phyloP scores from a whole-genome alignment of 768 basidiomycete genomes.

The Russula sp. region DNA sequence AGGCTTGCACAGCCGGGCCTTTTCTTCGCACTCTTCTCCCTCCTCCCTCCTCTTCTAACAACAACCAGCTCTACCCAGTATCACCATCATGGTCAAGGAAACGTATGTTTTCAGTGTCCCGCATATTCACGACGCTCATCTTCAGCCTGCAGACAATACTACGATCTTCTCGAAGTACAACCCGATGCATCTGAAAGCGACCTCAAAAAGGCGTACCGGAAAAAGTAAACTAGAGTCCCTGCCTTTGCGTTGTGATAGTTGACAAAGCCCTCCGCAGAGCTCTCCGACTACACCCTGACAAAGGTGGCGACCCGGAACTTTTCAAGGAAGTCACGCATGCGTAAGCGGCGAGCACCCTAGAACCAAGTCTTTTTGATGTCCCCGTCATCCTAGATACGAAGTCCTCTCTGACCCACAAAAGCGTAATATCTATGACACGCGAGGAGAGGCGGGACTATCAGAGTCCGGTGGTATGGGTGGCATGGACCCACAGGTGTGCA shows the following conservation, averaged over 20 bases:
- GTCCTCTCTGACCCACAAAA: constrained; percentile 84
- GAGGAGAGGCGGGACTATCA: constrained; percentile 85
- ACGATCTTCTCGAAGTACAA: constrained; percentile 85
- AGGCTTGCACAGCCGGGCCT: constrained; percentile 10
- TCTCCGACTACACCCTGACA: constrained; percentile 81
- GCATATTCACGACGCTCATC: constrained; percentile 3
- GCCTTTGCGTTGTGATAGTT: constrained; percentile 3
- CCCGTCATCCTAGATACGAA: constrained; percentile 62
- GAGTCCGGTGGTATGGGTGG: constrained; percentile 88
- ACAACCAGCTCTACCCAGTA: constrained; percentile 14
- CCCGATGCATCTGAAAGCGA: constrained; percentile 75
- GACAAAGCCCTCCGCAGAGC: constrained; percentile 42
- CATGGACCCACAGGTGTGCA: constrained; percentile 87
- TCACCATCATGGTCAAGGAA: constrained; percentile 57
- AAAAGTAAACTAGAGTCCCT: constrained; percentile 49
- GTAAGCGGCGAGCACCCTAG: constrained; percentile 42
- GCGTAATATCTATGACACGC: constrained; percentile 75
- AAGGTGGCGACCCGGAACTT: constrained; percentile 91
- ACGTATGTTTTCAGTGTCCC: constrained; percentile 38
- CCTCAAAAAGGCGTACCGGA: constrained; percentile 93
- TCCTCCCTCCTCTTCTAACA: constrained; percentile 11
- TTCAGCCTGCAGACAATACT: constrained; percentile 57
- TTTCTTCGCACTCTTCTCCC: constrained; percentile 8
- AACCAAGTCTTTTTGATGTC: constrained; percentile 6
- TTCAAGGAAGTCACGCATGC: constrained; percentile 98